Evolutionary conservation across 345 rosid genomes (phyloP).

Genomic region (Brassica juncea): DNA sequence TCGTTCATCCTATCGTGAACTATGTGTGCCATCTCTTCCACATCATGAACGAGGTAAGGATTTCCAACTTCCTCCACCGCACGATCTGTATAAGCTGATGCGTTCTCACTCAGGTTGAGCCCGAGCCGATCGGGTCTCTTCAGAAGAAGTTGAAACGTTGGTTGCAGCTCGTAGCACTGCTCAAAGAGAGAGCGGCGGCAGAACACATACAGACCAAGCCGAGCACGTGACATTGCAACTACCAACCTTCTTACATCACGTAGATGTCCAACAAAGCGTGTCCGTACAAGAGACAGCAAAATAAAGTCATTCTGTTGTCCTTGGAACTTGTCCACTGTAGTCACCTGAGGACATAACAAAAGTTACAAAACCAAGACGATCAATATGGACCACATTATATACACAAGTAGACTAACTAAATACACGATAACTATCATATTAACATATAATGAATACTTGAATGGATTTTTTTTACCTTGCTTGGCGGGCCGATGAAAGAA

Average conservation of each 20-base stretch:
- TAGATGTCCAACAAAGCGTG: slow-evolving; percentile 96
- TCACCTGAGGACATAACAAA: slow-evolving; percentile 56
- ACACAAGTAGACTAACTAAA: too few species aligned
- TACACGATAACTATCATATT: neutral
- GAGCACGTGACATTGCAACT: slow-evolving; percentile 99
- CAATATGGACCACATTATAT: neutral
- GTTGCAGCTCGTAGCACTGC: slow-evolving; percentile 96
- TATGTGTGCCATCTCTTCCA: slow-evolving; percentile 76
- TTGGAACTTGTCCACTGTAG: slow-evolving; percentile 98
- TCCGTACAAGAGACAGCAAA: slow-evolving; percentile 90
- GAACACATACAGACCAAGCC: slow-evolving; percentile 86
- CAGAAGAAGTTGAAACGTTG: slow-evolving; percentile 79
- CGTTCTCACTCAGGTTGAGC: slow-evolving; percentile 61
- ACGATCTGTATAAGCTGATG: slow-evolving; percentile 67
- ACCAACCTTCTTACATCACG: slow-evolving; percentile 96
- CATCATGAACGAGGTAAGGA: slow-evolving; percentile 57
- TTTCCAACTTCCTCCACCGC: slow-evolving; percentile 67
- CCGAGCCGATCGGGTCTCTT: slow-evolving; percentile 82
- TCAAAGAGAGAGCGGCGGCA: slow-evolving; percentile 90
- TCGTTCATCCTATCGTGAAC: slow-evolving; percentile 58
- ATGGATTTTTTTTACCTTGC: slow-evolving; percentile 63
- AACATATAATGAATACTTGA: neutral
- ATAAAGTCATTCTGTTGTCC: slow-evolving; percentile 97
- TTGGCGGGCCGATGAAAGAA: slow-evolving; percentile 86
- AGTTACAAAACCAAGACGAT: neutral